Percentiles rank a stretch among this genome's conserved stretches.
Evolutionary conservation across 2,329 filamentous ascomycete genomes (phyloP).

Genomic region (Alternaria burnsii): DNA sequence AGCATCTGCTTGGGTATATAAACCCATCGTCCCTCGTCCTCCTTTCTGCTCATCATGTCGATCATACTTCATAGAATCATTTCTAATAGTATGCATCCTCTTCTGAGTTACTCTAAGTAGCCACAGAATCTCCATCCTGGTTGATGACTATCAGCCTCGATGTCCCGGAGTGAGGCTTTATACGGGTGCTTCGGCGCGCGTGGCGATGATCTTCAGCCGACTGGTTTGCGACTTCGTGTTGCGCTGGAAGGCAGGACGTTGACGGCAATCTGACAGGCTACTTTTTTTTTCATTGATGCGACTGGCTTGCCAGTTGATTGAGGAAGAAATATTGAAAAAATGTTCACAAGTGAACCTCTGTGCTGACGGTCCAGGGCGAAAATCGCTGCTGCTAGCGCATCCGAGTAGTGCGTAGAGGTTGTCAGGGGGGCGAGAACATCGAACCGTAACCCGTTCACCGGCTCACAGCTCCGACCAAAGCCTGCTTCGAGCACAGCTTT

Average conservation of each 20-base stretch:
- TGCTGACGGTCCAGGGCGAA: fast-evolving
- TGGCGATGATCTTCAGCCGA: conserved; percentile 95
- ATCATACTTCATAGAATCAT: conserved; percentile 52
- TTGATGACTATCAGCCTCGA: conserved; percentile 88
- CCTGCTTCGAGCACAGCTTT: not conserved
- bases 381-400: not conserved
- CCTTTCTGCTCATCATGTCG: conserved; percentile 1
- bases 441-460: not conserved
- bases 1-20: not conserved
- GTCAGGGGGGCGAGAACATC: not conserved
- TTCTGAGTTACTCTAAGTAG: conserved; percentile 93
- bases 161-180: conserved; percentile 84
- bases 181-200: conserved; percentile 78
- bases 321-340: conserved; percentile 34
- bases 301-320: conserved; percentile 43
- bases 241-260: conserved; percentile 78
- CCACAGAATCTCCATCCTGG: conserved; percentile 89
- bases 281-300: conserved; percentile 44
- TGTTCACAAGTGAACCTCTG: fast-evolving
- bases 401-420: no score
- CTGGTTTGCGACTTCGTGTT: conserved; percentile 75
- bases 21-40: not conserved
- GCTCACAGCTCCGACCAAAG: not conserved
- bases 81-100: conserved; percentile 95
- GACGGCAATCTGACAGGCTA: conserved; percentile 85